Evolutionary conservation across 306 rosid genomes (phyloP), one percentile per base, ranked within the genome.

Genomic region (Crotalaria pallida): DNA sequence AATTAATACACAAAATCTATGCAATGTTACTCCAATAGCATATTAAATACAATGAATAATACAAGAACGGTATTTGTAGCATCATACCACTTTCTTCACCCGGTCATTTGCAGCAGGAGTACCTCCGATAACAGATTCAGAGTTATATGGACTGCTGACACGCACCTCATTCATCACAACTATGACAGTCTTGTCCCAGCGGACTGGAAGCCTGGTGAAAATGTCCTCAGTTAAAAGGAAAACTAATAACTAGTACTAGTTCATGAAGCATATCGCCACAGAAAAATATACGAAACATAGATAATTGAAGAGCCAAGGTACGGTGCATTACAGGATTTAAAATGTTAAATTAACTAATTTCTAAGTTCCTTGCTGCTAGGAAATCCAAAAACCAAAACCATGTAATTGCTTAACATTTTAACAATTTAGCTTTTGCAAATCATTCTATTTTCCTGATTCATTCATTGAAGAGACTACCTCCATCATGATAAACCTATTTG

Each of bases 131-230:
- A 94, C 99, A 77, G 91, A 91, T 65, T 91, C 99, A 3, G 97
- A 79, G 62, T 82, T 87, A 83, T 94, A 94, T 17, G 99, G 99
- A 65, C 92, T 89, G 87, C 87, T 53, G 24, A 94, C 97, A 9
- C 97, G 92, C 48, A 94, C 97, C 77, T 87, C 96, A 51, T 94
- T 86, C 99, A 94, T 84, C 81, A 94, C 99, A 84, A 94, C 96
- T 74, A 94, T 94, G 58, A 74, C 86, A 23, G 97, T 89, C 89
- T 89, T 89, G 83, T 94, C 99, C 99, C 99, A 94, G 60, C 91
- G 92, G 44, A 94, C 99, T 10, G 99, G 99, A 80, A 94, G 99
- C 88, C 99, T 94, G 88, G 56, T 72, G 53, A 19, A 31, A 76
- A 72, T 19, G 19, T 13, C 58, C 65, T 79, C 73, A 40, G 75